A percentile compares a stretch with the other conserved stretches of the same genome.
These are phyloP conservation scores for Apiospora pterosperma DNA, from an alignment of 2,329 filamentous ascomycete genomes.

Conservation along the genomic window DNA sequence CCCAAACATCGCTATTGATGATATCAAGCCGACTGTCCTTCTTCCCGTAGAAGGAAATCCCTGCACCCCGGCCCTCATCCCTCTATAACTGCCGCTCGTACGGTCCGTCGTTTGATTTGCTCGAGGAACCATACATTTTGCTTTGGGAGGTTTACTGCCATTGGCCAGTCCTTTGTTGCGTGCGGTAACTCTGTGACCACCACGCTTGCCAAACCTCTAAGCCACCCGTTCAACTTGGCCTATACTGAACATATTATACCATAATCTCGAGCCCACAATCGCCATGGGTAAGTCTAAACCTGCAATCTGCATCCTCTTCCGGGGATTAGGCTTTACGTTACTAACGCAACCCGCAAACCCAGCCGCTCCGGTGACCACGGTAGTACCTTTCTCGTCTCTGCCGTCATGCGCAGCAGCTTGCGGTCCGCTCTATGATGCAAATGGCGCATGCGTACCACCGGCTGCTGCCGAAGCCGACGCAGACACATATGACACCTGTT, in stretches of 20 bases:
- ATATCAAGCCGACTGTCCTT: neutral
- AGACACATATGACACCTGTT: constrained; percentile 63
- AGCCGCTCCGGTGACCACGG: constrained; percentile 36
- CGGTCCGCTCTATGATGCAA: constrained; percentile 63
- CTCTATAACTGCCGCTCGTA: no score
- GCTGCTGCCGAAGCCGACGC: constrained; percentile 44
- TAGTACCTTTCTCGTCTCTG: constrained; percentile 55
- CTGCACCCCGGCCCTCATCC: neutral
- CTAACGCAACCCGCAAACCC: neutral
- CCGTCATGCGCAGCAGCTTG: constrained; percentile 62
- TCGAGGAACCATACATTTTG: neutral
- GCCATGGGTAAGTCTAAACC: neutral
- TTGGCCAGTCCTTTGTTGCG: neutral
- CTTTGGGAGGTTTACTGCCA: neutral
- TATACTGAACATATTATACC: no score
- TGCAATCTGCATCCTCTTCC: neutral
- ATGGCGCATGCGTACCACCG: constrained; percentile 66
- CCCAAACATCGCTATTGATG: neutral
- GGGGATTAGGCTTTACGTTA: neutral
- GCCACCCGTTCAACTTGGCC: no score
- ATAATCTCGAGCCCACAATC: neutral
- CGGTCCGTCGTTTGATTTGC: neutral
- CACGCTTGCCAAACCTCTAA: neutral
- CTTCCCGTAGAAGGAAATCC: neutral
- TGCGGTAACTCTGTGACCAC: neutral